Evolutionary conservation across 768 basidiomycete genomes (phyloP).

Genomic region (Roridomyces roridus): DNA sequence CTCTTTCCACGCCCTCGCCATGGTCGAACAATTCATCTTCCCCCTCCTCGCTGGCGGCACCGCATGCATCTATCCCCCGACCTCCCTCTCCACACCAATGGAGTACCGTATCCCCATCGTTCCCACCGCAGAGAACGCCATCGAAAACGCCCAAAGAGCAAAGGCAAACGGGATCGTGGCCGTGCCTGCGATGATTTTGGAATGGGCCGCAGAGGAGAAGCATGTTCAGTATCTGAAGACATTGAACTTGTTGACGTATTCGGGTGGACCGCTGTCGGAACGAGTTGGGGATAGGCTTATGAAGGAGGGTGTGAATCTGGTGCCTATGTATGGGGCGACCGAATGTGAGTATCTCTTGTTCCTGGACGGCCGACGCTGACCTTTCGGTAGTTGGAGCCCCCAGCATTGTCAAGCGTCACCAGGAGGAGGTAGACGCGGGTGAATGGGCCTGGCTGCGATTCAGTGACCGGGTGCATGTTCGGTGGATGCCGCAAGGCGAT

Average conservation of each 20-base stretch:
- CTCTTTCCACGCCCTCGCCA: constrained; percentile 44
- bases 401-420: constrained; percentile 16
- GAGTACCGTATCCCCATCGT: constrained; percentile 34
- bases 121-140: constrained; percentile 38
- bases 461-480: constrained; percentile 28
- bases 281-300: no score
- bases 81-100: constrained; percentile 20
- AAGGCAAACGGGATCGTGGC: constrained; percentile 36
- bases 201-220: constrained; percentile 38
- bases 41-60: constrained; percentile 32
- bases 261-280: no score
- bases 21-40: constrained; percentile 35
- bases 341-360: constrained; percentile 1
- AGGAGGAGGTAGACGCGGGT: constrained; percentile 26
- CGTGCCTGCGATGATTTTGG: constrained; percentile 45
- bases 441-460: constrained; percentile 38
- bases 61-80: constrained; percentile 40
- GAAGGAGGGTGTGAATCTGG: no score
- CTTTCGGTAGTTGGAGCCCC: constrained; percentile 25
- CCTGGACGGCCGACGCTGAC: neutral
- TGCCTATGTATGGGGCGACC: no score
- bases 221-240: constrained; percentile 31
- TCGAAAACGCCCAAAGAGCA: constrained; percentile 37
- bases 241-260: no score
- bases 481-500: constrained; percentile 44